A percentile compares a stretch with the other conserved stretches of the same genome.
Evolutionary conservation across 2,329 filamentous ascomycete species (phyloP).

Genomic region (Akanthomyces uredinophilus): DNA sequence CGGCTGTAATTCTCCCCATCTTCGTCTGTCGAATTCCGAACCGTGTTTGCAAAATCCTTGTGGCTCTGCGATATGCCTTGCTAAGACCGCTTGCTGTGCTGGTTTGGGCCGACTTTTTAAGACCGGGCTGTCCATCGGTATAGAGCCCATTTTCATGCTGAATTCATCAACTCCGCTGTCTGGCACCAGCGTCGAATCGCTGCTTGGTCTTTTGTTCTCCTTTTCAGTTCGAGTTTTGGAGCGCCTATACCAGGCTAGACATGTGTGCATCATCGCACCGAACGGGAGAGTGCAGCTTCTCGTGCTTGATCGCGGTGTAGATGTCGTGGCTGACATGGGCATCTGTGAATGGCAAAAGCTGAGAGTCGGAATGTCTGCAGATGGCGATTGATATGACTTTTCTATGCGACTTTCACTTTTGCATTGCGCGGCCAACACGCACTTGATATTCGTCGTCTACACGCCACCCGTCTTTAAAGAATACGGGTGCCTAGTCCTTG

Average conservation of each 20-base stretch:
- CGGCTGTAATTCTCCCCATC: slow-evolving; percentile 22
- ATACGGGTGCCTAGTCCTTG: slow-evolving; percentile 6
- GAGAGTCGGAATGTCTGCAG: not conserved
- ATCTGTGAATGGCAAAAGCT: not conserved
- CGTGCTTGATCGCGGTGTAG: not conserved
- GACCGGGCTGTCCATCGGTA: not conserved
- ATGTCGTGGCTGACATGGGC: not conserved
- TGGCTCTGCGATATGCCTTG: not conserved
- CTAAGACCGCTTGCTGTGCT: not conserved
- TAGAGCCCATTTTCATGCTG: slow-evolving; percentile 5
- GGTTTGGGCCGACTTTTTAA: not conserved
- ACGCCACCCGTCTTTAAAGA: not conserved
- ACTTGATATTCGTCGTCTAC: slow-evolving; percentile 3
- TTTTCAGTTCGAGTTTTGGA: not conserved
- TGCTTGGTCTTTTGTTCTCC: not conserved
- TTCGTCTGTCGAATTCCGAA: slow-evolving; percentile 15
- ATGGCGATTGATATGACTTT: not conserved
- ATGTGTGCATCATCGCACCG: slow-evolving; percentile 4
- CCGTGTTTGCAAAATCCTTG: not conserved
- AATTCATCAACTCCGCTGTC: not conserved
- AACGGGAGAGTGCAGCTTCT: slow-evolving; percentile 6
- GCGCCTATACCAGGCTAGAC: slow-evolving; percentile 8
- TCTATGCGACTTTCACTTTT: not conserved
- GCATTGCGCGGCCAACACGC: not conserved
- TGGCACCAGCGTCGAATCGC: not conserved